Evolutionary conservation across 2,329 filamentous ascomycete genomes (phyloP), one percentile per base, ranked within the genome.

Genomic region (Colletotrichum tamarilloi): DNA sequence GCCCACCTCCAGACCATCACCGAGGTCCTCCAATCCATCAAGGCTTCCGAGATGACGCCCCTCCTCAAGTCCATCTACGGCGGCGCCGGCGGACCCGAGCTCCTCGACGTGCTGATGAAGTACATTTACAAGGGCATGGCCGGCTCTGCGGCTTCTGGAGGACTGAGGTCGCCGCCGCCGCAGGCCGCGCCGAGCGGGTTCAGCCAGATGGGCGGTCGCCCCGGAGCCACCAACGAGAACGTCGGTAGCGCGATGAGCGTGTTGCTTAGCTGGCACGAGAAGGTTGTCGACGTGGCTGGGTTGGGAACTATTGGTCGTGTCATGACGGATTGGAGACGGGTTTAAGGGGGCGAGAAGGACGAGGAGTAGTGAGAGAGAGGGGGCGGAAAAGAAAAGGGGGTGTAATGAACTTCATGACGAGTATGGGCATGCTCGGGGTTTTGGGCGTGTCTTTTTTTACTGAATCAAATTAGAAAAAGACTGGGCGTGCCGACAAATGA

Each of bases 221-320:
- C 90, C 8, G 87, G 86, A 30, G 85, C 79, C 9, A 81, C 85
- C 49, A 89, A 86, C 80, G 91, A 92, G 80, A 93, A 94, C 59
- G 92, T 94, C 75, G 94, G 94, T 46, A 92, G 95, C 70, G 93
- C 93, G 67, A 98, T 98, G 97, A 98, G 97, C 81, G 97, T 99
- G 64, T 83, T 99, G 81, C 87, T 99, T 77, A 98, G 95, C 84
- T 99, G 97, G 97, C 97, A 99, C 82, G 97, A 99, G 87, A 99
- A 98, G 89, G 90, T 98, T 75, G 95, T 98, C 5, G 97, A 99
- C 80, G 92, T 98, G 79, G 94, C 95, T 49, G 97, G 97, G 28
- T 88, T 95, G 77, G 97, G 97, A 57, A 95, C 94, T 82, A 97
- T 99, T 84, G 94, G 95, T 75, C 91, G 97, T 78, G 95, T 95